phyloP scores from a whole-genome alignment of 495 filamentous ascomycete genomes.

The Hypoxylon rickii region DNA sequence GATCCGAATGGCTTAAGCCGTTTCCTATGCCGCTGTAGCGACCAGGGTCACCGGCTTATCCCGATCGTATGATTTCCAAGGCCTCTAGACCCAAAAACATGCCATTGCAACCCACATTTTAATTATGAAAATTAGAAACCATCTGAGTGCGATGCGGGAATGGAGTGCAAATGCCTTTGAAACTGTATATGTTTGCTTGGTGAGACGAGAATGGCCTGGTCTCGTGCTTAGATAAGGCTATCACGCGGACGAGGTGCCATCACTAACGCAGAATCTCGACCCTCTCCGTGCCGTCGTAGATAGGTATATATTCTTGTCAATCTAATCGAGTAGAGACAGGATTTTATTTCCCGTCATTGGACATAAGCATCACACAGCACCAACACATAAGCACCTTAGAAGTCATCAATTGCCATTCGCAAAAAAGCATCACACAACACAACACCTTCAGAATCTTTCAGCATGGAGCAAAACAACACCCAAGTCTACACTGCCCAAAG shows the following conservation, averaged over 20 bases:
- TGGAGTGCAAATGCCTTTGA: too few species aligned
- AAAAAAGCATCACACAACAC: neutral
- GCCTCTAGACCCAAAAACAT: conserved; percentile 16
- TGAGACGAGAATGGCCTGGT: conserved; percentile 35
- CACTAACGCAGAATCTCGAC: conserved; percentile 10
- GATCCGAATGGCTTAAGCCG: too few species aligned
- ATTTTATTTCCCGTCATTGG: conserved; percentile 11
- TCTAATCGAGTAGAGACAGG: conserved; percentile 6
- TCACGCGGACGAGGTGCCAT: conserved; percentile 16
- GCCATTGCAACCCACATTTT: conserved; percentile 22
- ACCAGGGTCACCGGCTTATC: conserved; percentile 19
- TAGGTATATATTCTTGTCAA: conserved; percentile 26
- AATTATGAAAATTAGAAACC: conserved; percentile 9
- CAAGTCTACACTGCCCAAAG: conserved; percentile 4
- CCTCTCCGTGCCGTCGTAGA: conserved; percentile 1
- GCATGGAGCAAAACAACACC: conserved; percentile 16
- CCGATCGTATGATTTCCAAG: conserved; percentile 32
- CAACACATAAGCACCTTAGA: neutral
- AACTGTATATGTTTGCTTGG: conserved; percentile 15
- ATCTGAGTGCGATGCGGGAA: conserved; percentile 14
- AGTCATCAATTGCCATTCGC: too few species aligned
- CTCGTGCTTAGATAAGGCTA: conserved; percentile 18
- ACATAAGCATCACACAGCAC: conserved; percentile 9
- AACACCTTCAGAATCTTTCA: too few species aligned
- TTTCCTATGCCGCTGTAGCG: neutral